Evolutionary conservation across 2,329 filamentous ascomycete genomes (phyloP).

Genomic region (Pseudofabraea citricarpa): DNA sequence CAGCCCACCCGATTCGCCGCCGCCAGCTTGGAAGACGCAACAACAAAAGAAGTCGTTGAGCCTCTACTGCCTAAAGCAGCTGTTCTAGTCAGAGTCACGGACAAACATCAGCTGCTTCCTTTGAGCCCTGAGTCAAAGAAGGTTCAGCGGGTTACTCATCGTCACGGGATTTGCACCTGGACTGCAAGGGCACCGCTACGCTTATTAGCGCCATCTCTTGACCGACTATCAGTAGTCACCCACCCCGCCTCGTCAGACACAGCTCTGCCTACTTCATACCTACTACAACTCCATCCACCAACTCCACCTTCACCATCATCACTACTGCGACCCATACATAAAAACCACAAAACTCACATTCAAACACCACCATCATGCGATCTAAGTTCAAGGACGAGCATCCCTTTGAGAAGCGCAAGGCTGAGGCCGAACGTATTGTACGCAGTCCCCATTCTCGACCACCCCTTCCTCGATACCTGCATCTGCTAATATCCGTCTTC

Average conservation of each 20-base stretch:
- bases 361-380: conserved; percentile 63
- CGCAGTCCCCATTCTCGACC: conserved; percentile 10
- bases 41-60: no score
- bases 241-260: neutral
- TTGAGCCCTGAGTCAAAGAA: no score
- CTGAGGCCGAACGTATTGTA: conserved; percentile 80
- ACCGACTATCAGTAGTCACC: neutral
- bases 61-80: no score
- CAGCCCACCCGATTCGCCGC: no score
- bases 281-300: neutral
- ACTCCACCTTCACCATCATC: neutral
- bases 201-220: no score
- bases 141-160: no score
- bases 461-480: conserved; percentile 6
- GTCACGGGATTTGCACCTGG: no score
- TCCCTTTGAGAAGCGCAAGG: conserved; percentile 99
- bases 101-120: no score
- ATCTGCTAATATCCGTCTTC: conserved; percentile 4
- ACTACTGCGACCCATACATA: neutral
- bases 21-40: no score
- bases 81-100: no score
- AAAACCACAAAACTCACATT: neutral
- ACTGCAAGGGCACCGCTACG: no score
- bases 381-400: conserved; percentile 99
- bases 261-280: conserved; percentile 12